A percentile compares a stretch with the other conserved stretches of the same genome.
These are phyloP conservation scores for Claviceps monticola DNA, from an alignment of 2,329 filamentous ascomycete species.

Conservation along the genomic window DNA sequence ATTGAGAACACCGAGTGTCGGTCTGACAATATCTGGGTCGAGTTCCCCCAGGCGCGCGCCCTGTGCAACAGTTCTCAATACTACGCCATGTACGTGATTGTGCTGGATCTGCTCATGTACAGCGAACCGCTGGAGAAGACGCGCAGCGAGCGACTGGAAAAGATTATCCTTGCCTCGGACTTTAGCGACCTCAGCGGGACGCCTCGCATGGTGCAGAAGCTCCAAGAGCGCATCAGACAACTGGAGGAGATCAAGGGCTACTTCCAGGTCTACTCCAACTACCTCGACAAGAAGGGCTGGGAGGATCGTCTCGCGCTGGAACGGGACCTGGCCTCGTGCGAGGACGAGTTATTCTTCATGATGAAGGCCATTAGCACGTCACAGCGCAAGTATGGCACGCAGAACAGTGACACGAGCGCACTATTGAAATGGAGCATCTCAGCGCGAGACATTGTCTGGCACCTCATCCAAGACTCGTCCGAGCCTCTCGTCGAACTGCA, in stretches of 20 bases:
- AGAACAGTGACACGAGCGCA: slow-evolving; percentile 58
- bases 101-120: slow-evolving; percentile 88
- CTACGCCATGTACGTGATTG: slow-evolving; percentile 96
- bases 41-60: slow-evolving; percentile 88
- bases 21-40: slow-evolving; percentile 95
- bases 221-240: slow-evolving; percentile 86
- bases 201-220: slow-evolving; percentile 78
- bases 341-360: slow-evolving; percentile 97
- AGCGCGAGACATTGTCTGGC: slow-evolving; percentile 94
- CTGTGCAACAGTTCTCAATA: slow-evolving; percentile 96
- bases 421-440: slow-evolving; percentile 84
- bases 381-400: slow-evolving; percentile 66
- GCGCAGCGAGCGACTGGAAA: slow-evolving; percentile 86
- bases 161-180: slow-evolving; percentile 97
- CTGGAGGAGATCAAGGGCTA: slow-evolving; percentile 92
- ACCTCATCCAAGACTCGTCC: slow-evolving; percentile 74
- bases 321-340: slow-evolving; percentile 73
- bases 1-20: slow-evolving; percentile 53
- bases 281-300: slow-evolving; percentile 81
- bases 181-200: slow-evolving; percentile 93
- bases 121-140: slow-evolving; percentile 95
- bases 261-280: slow-evolving; percentile 84
- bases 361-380: slow-evolving; percentile 99
- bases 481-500: slow-evolving; percentile 89
- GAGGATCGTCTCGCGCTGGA: slow-evolving; percentile 81